Evolutionary conservation across 768 basidiomycete species (phyloP).

Genomic region (Saitozyma sp.): DNA sequence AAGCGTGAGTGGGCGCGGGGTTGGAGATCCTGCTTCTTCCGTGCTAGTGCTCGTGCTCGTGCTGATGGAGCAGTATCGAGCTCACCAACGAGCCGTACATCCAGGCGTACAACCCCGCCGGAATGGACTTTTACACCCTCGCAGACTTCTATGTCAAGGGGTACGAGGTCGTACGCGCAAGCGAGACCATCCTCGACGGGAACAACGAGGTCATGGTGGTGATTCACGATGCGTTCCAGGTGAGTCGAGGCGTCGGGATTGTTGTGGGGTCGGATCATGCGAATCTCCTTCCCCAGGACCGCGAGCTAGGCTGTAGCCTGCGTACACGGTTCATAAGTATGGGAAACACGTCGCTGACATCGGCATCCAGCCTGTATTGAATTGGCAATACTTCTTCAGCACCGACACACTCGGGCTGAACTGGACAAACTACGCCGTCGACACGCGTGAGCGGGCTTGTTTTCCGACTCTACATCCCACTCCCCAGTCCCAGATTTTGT

Average conservation of each 20-base stretch:
- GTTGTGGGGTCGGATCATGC: no score
- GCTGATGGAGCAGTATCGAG: conserved; percentile 23
- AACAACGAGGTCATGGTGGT: conserved; percentile 37
- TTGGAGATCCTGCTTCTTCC: neutral
- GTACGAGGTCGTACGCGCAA: conserved; percentile 32
- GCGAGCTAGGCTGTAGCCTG: no score
- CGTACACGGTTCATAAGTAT: no score
- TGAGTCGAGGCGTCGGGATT: no score
- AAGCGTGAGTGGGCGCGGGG: conserved; percentile 16
- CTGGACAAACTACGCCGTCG: conserved; percentile 44
- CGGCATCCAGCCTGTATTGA: conserved; percentile 17
- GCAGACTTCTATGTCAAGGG: conserved; percentile 37
- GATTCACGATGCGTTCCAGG: conserved; percentile 47
- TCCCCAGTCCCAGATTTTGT: neutral
- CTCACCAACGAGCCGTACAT: conserved; percentile 41
- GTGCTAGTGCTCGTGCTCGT: conserved; percentile 2
- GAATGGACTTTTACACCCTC: conserved; percentile 34
- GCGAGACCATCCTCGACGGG: conserved; percentile 25
- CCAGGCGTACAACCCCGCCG: conserved; percentile 30
- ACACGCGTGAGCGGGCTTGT: conserved; percentile 30
- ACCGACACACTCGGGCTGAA: conserved; percentile 23
- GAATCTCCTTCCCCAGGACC: no score
- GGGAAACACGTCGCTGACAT: neutral
- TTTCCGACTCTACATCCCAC: neutral
- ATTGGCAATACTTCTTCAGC: conserved; percentile 42